A percentile compares a stretch with the other conserved stretches of the same genome.
phyloP scores from a whole-genome alignment of 1,284 basidiomycete species.

The Ceratobasidium papillatum region DNA sequence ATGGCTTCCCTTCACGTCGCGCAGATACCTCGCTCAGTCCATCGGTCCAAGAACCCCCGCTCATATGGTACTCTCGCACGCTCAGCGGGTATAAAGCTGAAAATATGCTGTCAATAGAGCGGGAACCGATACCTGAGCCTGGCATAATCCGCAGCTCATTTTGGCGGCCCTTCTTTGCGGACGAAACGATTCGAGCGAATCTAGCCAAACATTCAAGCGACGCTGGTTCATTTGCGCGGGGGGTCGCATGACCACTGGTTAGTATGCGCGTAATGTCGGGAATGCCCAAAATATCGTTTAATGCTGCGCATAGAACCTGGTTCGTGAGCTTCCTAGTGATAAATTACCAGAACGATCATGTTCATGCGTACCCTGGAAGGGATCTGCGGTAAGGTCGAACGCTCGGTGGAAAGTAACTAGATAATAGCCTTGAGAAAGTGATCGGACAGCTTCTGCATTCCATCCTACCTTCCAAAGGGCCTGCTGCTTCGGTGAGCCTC shows the following conservation, averaged over 20 bases:
- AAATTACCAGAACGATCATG: neutral
- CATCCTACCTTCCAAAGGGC: constrained; percentile 67
- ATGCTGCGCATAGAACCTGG: constrained; percentile 55
- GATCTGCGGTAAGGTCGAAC: constrained; percentile 75
- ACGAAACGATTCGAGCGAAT: constrained; percentile 7
- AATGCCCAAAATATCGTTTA: constrained; percentile 63
- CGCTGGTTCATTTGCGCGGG: constrained; percentile 24
- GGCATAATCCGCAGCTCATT: constrained; percentile 61
- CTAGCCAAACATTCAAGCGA: constrained; percentile 23
- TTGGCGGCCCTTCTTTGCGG: neutral
- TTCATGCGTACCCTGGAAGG: constrained; percentile 58
- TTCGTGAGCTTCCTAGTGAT: neutral
- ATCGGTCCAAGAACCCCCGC: constrained; percentile 58
- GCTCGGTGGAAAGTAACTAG: constrained; percentile 85
- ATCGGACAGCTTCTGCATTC: constrained; percentile 7
- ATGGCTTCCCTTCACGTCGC: constrained; percentile 61
- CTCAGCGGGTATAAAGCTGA: constrained; percentile 62
- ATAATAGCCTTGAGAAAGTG: constrained; percentile 17
- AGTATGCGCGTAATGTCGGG: constrained; percentile 74
- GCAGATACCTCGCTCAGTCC: constrained; percentile 57
- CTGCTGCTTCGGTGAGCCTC: constrained; percentile 67
- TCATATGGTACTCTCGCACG: constrained; percentile 73
- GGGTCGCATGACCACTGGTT: constrained; percentile 53
- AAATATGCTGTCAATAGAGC: constrained; percentile 61
- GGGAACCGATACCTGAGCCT: constrained; percentile 73